Evolutionary conservation across 352 stramenopile genomes (phyloP), one percentile per base, ranked within the genome.

Genomic region (Phytophthora podocarpi): DNA sequence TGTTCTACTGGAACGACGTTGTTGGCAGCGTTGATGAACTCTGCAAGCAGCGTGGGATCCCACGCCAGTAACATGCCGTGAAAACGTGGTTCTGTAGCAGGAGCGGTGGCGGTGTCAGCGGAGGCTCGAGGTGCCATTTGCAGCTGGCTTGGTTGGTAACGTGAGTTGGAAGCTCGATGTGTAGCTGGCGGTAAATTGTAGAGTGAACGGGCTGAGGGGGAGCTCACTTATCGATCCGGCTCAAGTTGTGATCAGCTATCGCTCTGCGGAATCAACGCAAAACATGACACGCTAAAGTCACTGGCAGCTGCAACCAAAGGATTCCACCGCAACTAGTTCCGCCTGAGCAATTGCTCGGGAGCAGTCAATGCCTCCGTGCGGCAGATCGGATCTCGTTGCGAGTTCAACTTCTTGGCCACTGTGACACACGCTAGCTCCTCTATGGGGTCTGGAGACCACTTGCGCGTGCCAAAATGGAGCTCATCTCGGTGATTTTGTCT

Each of bases 21-120:
- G 18, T 75, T 77, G 41, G 70, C 65, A 21, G 61, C 59, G 6
- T 61, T 12, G 31, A 76, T 48, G 26, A 76, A 68, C 5, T 49
- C 35, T 21, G 34, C 36, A 9, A 76, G 53, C 10, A 62, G 21
- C 24, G 16, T 27, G 48, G 34, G 21, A 48, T 70, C 48, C 62
- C 62, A 70, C 3, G 27, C 66, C 27, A 70, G 23, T 23, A 61
- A 13, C 6, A 70, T 49, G 1, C 62, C 62, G 16, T 70, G 40
- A 41, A 70, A 35, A 16, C 32, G 41, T 2, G 35, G 28, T 4
- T 47, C 34, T 2, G 37, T 1, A 27, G n/a, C 18, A 45, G 54
- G 62, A 31, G 16, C 18, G 20, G 28, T 49, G 16, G 62, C 15
- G 11, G 62, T 39, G 16, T 70, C 62, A 20, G 30, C 34, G 9